Evolutionary conservation across 2,329 filamentous ascomycete species (phyloP), one percentile per base, ranked within the genome.

Genomic region (Fusarium luffae): DNA sequence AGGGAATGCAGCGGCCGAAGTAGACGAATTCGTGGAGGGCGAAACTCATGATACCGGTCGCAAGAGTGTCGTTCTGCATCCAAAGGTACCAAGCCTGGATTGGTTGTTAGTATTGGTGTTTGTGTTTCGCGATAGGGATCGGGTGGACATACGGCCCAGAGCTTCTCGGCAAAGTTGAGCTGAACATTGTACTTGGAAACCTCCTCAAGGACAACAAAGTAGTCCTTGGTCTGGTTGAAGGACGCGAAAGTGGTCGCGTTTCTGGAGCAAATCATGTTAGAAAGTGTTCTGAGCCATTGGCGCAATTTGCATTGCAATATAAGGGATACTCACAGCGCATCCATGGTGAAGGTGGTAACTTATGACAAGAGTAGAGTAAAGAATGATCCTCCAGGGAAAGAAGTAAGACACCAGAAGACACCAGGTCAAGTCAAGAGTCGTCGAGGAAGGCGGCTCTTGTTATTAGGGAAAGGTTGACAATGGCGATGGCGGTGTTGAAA

Each of bases 21-120:
- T 99, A 99, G 76, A 99, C 88, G 42, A 89, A 58, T 82, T 99
- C 96, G 85, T 99, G 96, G 89, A 98, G 93, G 73, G 91, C 82
- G 81, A 99, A 99, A 76, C 94, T 97, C 92, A 98, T 92, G 84
- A 99, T 96, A 66, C 96, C 96, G 5, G 96, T 99, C 63, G 96
- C 96, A 68, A 99, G 90, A 57, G 92, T 91, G 83, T 99, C 96
- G 80, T 99, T 99, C 81, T 97, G 93, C 92, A 98, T 97, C 87
- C 90, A 99, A 18, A 95, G 88, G 81, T 99, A 99, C 95, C 94
- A 98, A 42, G 94, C 90, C 82, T 89, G 50, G n/a, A 21, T 56
- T 28, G 7, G n/a, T 28, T 47, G 63, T 76, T 63, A 70, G 65
- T 64, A 55, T 70, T 47, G 63, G 27, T 59, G 49, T 63, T 32